Evolutionary conservation across 106 monocot species (phyloP).

Genomic region (Amphibolis antarctica): DNA sequence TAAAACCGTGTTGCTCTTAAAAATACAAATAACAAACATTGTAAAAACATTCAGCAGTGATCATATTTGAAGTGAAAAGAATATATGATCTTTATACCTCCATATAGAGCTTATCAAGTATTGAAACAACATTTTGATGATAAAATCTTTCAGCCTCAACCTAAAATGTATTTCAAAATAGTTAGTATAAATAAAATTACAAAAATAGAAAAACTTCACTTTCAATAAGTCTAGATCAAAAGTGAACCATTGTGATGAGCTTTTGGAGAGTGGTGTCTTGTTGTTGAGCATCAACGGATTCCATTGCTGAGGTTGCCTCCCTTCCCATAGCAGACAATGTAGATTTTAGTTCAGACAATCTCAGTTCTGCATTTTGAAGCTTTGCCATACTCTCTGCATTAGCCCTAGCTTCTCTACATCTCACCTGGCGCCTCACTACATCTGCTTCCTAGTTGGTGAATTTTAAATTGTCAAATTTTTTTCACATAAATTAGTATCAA

Average conservation of each 20-base stretch:
- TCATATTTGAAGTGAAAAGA: not conserved
- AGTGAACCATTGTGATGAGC: slow-evolving; percentile 58
- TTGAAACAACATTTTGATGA: slow-evolving; percentile 56
- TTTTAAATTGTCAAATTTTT: not conserved
- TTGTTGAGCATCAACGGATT: slow-evolving; percentile 68
- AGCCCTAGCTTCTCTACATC: slow-evolving; percentile 44
- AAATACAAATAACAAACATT: not conserved
- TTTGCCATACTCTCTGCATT: slow-evolving; percentile 38
- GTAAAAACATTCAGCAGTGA: not conserved
- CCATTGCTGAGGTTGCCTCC: slow-evolving; percentile 89
- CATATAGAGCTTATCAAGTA: slow-evolving; percentile 65
- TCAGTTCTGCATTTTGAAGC: slow-evolving; percentile 71
- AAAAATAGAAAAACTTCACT: not conserved
- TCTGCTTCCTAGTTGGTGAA: slow-evolving; percentile 48
- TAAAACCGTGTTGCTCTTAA: too few relatives aligned
- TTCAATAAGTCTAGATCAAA: too few relatives aligned
- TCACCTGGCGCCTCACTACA: slow-evolving; percentile 57
- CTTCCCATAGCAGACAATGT: slow-evolving; percentile 60
- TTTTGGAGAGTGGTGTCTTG: slow-evolving; percentile 65
- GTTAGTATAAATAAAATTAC: not conserved
- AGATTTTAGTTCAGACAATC: slow-evolving; percentile 59
- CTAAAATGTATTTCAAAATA: slow-evolving; percentile 21
- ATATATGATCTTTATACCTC: slow-evolving; percentile 24
- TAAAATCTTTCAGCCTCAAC: slow-evolving; percentile 88
- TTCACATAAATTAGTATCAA: not conserved